Evolutionary conservation across 1,139 yeast species (phyloP), one percentile per base, ranked within the genome.

Genomic region (Lodderomyces orthopsilosis): DNA sequence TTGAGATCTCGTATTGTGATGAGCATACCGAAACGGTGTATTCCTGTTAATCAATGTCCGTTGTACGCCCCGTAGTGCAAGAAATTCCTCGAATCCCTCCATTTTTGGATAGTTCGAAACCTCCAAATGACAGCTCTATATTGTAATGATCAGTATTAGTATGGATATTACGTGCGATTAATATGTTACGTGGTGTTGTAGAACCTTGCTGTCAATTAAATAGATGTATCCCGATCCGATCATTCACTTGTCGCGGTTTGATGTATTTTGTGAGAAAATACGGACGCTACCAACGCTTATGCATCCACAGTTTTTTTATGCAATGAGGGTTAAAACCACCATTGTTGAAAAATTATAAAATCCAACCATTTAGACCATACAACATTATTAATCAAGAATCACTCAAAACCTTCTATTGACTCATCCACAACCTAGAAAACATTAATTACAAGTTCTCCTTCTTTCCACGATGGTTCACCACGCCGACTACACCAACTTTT

Each of bases 401-500:
- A n/a, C n/a, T n/a, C n/a, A n/a, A n/a, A n/a, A n/a, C n/a, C n/a
- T n/a, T n/a, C n/a, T n/a, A n/a, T n/a, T n/a, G n/a, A n/a, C n/a
- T n/a, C n/a, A n/a, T n/a, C n/a, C n/a, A n/a, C n/a, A n/a, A n/a
- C n/a, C n/a, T n/a, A n/a, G n/a, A n/a, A n/a, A n/a, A n/a, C n/a
- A n/a, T n/a, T n/a, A n/a, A n/a, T n/a, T n/a, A n/a, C n/a, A n/a
- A n/a, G n/a, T n/a, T n/a, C n/a, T n/a, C n/a, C n/a, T n/a, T n/a
- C n/a, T 4, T 10, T 24, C 9, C n/a, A 18, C 23, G 24, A 43
- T 43, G 46, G 46, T 36, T 41, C 60, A 62, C 52, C 94, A 87
- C 61, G 91, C 94, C 0, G 88, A 83, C 36, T 83, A 77, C 57
- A 55, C 84, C n/a, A 68, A 71, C 33, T 30, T 30, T 10, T 30